Conservation (phyloP, 805 yeast species). For the Candida orba region DNA sequence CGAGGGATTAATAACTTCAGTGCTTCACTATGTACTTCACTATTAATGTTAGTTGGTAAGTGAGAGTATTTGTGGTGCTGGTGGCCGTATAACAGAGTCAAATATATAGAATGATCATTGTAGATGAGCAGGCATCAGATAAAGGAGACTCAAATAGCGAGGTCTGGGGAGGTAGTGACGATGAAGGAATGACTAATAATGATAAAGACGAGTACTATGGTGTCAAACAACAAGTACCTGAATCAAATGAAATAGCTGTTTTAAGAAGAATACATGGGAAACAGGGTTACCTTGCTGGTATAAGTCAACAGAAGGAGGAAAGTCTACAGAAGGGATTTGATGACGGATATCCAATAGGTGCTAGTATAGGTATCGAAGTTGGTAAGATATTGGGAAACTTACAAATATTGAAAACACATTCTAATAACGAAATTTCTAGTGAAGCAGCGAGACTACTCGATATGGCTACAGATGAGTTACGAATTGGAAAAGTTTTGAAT, state of each 20-base stretch:
- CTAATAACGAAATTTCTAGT: slow-evolving; percentile 12
- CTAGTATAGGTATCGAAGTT: slow-evolving; percentile 53
- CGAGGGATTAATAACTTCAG: too few species aligned
- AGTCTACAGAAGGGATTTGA: slow-evolving; percentile 79
- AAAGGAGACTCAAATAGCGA: slow-evolving; percentile 19
- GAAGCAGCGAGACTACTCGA: slow-evolving; percentile 22
- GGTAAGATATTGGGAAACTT: slow-evolving; percentile 58
- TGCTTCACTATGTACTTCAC: too few species aligned
- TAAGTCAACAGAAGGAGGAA: slow-evolving; percentile 57
- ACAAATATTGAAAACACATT: slow-evolving; percentile 26
- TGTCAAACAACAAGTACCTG: slow-evolving; percentile 13
- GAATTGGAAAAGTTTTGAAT: slow-evolving; percentile 50
- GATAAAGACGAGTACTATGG: slow-evolving; percentile 31
- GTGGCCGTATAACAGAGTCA: too few species aligned
- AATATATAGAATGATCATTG: background rate
- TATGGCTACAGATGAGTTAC: slow-evolving; percentile 45
- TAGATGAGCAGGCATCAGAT: background rate
- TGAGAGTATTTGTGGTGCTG: too few species aligned
- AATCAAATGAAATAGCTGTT: slow-evolving; percentile 27
- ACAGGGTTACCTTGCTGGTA: slow-evolving; percentile 80
- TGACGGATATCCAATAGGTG: slow-evolving; percentile 70
- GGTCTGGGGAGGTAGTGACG: slow-evolving; percentile 29
- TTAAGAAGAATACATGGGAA: slow-evolving; percentile 59
- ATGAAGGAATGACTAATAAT: slow-evolving; percentile 14
- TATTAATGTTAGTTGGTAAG: too few species aligned